Base-by-base conservation (phyloP, 2,329 filamentous ascomycete species). In the Madurella mycetomatis region DNA sequence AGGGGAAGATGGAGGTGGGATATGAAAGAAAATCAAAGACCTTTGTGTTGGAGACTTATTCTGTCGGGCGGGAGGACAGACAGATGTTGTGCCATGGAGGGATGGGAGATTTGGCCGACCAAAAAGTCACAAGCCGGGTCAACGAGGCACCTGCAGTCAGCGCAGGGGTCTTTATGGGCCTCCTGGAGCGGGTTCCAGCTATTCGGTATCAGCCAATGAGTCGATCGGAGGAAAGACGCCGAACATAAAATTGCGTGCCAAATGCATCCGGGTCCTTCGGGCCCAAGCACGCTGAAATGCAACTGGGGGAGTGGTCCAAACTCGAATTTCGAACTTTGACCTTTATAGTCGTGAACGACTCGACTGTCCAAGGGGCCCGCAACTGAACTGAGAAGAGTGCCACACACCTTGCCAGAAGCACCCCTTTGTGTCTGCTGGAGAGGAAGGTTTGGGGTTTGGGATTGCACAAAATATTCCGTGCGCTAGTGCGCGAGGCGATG, bases 21-120 rank as follows among this genome's bases (percentile, higher is more conserved):
- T n/a, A 46, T 34, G 16, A 42, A 37, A 41, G 37, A 19, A 44
- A 18, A 48, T 46, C 46, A 49, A 37, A 51, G 30, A 60, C 53
- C 55, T 58, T 58, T 55, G 58, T 49, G 37, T 34, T 18, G 9
- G 18, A 44, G 19, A 30, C 42, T 25, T 30, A 18, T 12, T 44
- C 18, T 44, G 42, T 44, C 12, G 42, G 42, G 42, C 7, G 25
- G 19, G 12, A 47, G 47, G 19, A 52, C 40, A 47, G 54, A 49
- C 45, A 54, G 45, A 50, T 53, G 58, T 49, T 47, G 60, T 58
- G 60, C 54, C 61, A 63, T 63, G 58, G 60, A 54, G 30, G 45
- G 43, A 34, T n/a, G 31, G 49, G 45, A 39, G 50, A 42, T 45
- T 49, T 53, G 42, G 48, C 34, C 49, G 37, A 47, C 42, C 48